Percentiles rank a stretch among this genome's conserved stretches.
Evolutionary conservation across 805 yeast genomes (phyloP).

Genomic region (Starmera dryadoides): DNA sequence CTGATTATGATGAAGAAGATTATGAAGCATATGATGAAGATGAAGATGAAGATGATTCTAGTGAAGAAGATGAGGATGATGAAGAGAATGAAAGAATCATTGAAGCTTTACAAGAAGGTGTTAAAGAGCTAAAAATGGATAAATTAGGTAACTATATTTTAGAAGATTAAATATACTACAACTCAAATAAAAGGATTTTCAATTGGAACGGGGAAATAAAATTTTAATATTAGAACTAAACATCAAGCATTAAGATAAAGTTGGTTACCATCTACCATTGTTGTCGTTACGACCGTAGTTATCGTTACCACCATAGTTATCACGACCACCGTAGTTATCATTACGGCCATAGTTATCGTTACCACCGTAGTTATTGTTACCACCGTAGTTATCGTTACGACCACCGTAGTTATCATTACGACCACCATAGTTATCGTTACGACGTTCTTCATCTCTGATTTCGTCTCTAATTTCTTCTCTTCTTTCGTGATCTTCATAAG

Average conservation of each 20-base stretch:
- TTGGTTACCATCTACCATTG: conserved; percentile 8
- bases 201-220: background rate
- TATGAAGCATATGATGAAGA: conserved; percentile 17
- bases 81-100: conserved; percentile 57
- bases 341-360: conserved; percentile 10
- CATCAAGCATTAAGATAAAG: background rate
- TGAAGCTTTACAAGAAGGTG: conserved; percentile 60
- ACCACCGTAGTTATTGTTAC: conserved; percentile 2
- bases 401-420: conserved; percentile 1
- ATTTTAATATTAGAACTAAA: too few species aligned
- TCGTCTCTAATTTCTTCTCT: too few species aligned
- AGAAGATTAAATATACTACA: conserved; percentile 25
- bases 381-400: conserved; percentile 1
- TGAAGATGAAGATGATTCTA: conserved; percentile 16
- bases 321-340: conserved; percentile 10
- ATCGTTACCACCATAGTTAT: conserved; percentile 11
- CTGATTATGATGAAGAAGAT: conserved; percentile 6
- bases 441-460: too few species aligned
- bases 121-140: conserved; percentile 66
- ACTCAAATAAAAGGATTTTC: background rate
- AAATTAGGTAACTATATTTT: conserved; percentile 75
- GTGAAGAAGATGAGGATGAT: conserved; percentile 26
- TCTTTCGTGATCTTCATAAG: conserved; percentile 17
- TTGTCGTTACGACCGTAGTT: conserved; percentile 11
- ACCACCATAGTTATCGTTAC: too few species aligned